Conservation (phyloP, 106 monocot genomes). For the Iris macrosiphon region DNA sequence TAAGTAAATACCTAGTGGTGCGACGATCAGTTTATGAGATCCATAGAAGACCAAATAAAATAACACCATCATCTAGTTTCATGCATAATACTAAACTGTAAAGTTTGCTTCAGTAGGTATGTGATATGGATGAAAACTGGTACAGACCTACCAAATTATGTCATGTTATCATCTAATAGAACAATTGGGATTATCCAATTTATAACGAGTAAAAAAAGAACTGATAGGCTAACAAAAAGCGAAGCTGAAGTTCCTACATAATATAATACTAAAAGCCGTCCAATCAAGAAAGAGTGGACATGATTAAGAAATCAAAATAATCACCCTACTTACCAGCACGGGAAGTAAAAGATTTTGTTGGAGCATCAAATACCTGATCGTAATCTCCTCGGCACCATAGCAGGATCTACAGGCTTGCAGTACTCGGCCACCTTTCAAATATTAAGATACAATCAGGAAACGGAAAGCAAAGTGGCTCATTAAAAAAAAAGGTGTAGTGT, state of each 20-base stretch:
- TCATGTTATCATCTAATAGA: too few relatives aligned
- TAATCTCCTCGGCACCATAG: slow-evolving; percentile 33
- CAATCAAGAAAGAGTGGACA: too few relatives aligned
- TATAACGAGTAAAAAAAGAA: too few relatives aligned
- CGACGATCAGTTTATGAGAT: not conserved
- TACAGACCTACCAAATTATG: not conserved
- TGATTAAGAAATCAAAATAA: too few relatives aligned
- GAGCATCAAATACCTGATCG: slow-evolving; percentile 27
- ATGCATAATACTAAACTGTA: not conserved
- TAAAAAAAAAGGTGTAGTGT: slow-evolving; percentile 2
- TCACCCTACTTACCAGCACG: too few relatives aligned
- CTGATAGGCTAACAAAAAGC: too few relatives aligned
- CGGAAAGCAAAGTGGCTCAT: not conserved
- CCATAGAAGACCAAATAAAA: not conserved
- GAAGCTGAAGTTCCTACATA: too few relatives aligned
- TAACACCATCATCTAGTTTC: not conserved
- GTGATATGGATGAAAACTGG: not conserved
- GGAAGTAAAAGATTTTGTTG: too few relatives aligned
- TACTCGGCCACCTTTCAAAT: slow-evolving; percentile 19
- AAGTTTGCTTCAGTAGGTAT: not conserved
- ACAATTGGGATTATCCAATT: too few relatives aligned
- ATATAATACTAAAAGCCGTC: too few relatives aligned
- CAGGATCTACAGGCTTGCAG: slow-evolving; percentile 28
- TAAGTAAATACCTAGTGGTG: not conserved
- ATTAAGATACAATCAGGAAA: not conserved